A percentile compares a stretch with the other conserved stretches of the same genome.
Conservation (phyloP, 768 basidiomycete genomes). For the Hortiboletus flavorubellus region DNA sequence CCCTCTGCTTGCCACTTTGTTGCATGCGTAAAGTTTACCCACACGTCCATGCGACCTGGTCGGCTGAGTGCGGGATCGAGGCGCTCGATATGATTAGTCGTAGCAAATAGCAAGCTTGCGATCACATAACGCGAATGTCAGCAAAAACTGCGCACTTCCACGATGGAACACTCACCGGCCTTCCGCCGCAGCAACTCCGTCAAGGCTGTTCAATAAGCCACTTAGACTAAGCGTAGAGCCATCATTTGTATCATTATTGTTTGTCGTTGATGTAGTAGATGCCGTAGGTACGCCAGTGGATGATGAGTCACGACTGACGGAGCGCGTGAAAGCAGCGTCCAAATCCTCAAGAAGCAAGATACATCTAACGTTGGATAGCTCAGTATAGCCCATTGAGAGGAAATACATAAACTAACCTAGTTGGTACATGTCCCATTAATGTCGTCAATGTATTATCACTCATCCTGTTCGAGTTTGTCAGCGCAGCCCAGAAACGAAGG, state of each 20-base stretch:
- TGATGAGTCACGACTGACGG: conserved; percentile 74
- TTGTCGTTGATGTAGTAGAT: conserved; percentile 40
- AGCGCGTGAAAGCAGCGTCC: conserved; percentile 88
- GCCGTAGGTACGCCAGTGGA: conserved; percentile 73
- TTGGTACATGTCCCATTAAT: conserved; percentile 85
- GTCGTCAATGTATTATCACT: conserved; percentile 85
- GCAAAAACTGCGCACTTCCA: conserved; percentile 11
- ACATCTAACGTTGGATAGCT: conserved; percentile 49
- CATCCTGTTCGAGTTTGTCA: conserved; percentile 52
- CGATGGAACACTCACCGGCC: conserved; percentile 58
- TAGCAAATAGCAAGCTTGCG: conserved; percentile 77
- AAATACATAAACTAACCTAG: conserved; percentile 47
- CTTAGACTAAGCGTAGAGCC: conserved; percentile 84
- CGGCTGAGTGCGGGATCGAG: conserved; percentile 86
- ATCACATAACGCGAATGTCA: conserved; percentile 16
- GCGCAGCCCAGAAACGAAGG: conserved; percentile 1
- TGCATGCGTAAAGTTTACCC: conserved; percentile 88
- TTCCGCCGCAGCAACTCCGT: conserved; percentile 82
- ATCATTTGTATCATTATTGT: conserved; percentile 51
- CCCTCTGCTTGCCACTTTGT: conserved; percentile 93
- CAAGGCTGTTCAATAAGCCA: conserved; percentile 81
- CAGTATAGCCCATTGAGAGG: conserved; percentile 12
- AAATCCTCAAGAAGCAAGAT: conserved; percentile 93
- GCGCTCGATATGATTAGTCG: conserved; percentile 91
- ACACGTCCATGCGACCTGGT: conserved; percentile 89